phyloP scores from a whole-genome alignment of 352 stramenopile genomes.

The Phytophthora fragariaefolia region DNA sequence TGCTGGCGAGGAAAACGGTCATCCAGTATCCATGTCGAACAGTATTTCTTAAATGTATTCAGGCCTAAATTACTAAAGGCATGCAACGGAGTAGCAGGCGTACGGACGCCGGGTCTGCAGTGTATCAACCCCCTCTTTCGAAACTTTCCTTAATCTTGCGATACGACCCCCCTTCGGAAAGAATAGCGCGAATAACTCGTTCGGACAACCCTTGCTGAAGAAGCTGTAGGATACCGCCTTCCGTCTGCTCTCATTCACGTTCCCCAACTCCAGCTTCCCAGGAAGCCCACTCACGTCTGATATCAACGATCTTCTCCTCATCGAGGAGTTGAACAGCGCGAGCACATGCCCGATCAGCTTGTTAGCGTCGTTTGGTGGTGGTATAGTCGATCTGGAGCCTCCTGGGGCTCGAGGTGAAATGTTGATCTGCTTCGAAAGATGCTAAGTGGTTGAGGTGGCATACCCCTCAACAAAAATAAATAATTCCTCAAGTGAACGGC shows the following conservation, averaged over 20 bases:
- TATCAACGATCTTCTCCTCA: background rate
- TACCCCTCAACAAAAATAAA: too few relatives aligned
- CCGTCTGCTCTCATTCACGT: constrained; percentile 2
- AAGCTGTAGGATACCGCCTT: constrained; percentile 4
- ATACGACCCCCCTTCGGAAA: constrained; percentile 10
- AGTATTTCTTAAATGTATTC: constrained; percentile 5
- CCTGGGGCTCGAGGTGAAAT: too few relatives aligned
- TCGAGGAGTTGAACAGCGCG: background rate
- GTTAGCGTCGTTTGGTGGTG: too few relatives aligned
- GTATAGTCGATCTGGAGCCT: too few relatives aligned
- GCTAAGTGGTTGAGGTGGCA: too few relatives aligned
- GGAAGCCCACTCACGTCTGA: background rate
- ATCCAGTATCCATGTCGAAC: constrained; percentile 15
- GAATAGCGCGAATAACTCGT: constrained; percentile 4
- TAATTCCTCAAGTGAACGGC: too few relatives aligned
- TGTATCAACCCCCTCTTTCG: background rate
- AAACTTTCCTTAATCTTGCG: background rate
- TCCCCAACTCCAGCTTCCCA: background rate
- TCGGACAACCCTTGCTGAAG: constrained; percentile 8
- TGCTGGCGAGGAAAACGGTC: constrained; percentile 14
- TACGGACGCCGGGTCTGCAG: background rate
- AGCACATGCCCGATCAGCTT: too few relatives aligned
- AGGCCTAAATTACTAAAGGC: too few relatives aligned
- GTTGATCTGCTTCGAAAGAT: too few relatives aligned
- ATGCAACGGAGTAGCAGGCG: constrained; percentile 1